A percentile compares a stretch with the other conserved stretches of the same genome.
These are phyloP conservation scores for Fusarium redolens DNA, from an alignment of 2,329 filamentous ascomycete genomes.

Conservation along the genomic window DNA sequence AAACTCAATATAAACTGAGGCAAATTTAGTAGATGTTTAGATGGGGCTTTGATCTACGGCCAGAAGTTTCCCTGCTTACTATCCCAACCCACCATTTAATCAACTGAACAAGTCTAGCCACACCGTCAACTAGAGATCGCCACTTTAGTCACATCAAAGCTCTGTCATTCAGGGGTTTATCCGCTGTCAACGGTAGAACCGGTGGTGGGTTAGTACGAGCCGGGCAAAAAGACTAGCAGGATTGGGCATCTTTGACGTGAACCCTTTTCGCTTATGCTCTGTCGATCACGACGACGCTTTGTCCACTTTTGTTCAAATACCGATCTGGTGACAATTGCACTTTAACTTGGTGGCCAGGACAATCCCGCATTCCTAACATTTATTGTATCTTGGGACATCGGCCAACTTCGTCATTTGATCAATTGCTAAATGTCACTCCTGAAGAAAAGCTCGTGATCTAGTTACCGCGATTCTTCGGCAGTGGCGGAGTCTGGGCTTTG, in stretches of 20 bases:
- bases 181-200: slow-evolving; percentile 24
- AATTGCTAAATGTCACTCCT: background rate
- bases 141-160: background rate
- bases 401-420: background rate
- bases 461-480: background rate
- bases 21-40: too few species aligned
- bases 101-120: background rate
- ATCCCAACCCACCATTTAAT: background rate
- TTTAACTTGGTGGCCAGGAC: background rate
- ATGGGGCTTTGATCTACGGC: too few species aligned
- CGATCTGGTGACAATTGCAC: background rate
- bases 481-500: background rate
- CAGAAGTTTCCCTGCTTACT: too few species aligned
- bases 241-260: background rate
- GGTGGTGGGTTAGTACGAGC: slow-evolving; percentile 11
- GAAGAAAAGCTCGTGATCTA: background rate
- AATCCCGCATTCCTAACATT: background rate
- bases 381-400: background rate
- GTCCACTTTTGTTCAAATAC: background rate
- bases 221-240: background rate
- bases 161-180: background rate
- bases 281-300: background rate
- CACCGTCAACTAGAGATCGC: background rate
- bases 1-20: too few species aligned
- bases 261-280: background rate